Base-by-base conservation (phyloP, 2,329 filamentous ascomycete genomes). In the Lachnellula willkommii region DNA sequence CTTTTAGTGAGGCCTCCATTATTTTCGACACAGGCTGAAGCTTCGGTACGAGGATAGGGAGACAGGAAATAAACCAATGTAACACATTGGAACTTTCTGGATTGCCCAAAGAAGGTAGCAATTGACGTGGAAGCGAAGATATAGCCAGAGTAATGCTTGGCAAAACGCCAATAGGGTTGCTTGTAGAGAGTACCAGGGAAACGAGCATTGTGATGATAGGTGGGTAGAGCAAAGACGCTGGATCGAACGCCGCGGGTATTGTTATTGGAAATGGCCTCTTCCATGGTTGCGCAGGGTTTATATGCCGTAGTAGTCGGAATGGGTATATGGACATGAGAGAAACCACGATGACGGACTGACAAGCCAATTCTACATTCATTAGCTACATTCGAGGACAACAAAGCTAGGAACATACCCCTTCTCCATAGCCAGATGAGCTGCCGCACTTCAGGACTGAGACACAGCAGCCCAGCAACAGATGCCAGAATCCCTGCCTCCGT, bases 211-310 rank as follows among this genome's bases (percentile, higher is more conserved):
- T 90, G 32, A 96, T 78, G 2, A 85, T 73, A 5, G 87, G 80
- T 17, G 93, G 93, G 69, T 96, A 97, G 55, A 96, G 72, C n/a
- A 96, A 78, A 11, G 92, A 90, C 6, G 93, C 93, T 2, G 91
- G 92, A 67, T 97, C 93, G 71, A 96, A 95, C n/a, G 82, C 79
- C 4, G 83, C 75, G 0, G 91, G 90, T 39, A 96, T 75, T 32
- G 69, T 68, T 37, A 85, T 65, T 20, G 60, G 56, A 11, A 65
- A 55, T 26, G 63, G 60, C 15, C 45, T 53, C 52, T 65, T 62
- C 55, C 60, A 68, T 36, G 60, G 60, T 17, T 50, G 54, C 26
- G 58, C 50, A 22, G 63, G 60, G 14, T 60, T 61, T 22, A 63
- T 54, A 77, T 80, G 80, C 17, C 72, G 61, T 5, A 77, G 66